Conservation (phyloP, 305 asterid genomes). For the Solanum hybrid region DNA sequence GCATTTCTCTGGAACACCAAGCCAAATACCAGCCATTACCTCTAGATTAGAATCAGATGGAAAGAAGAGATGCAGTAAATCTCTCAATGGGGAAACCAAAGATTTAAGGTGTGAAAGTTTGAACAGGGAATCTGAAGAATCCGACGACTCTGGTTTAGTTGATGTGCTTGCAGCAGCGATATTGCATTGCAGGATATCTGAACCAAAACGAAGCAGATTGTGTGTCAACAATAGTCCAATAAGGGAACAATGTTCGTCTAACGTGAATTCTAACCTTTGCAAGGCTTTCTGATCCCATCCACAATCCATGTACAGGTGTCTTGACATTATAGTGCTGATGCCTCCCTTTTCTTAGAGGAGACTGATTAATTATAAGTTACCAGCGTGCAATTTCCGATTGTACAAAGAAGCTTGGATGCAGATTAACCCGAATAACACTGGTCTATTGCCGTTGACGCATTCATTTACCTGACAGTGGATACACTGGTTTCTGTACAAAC, state of each 20-base stretch:
- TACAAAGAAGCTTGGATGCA: slow-evolving; percentile 1
- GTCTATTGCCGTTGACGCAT: neutral
- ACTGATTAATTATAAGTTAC: slow-evolving; percentile 2
- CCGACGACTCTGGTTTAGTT: slow-evolving; percentile 29
- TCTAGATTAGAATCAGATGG: slow-evolving; percentile 14
- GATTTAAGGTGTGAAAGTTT: slow-evolving; percentile 9
- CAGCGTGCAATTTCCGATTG: neutral
- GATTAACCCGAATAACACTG: neutral
- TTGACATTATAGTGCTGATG: neutral
- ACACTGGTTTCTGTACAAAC: neutral
- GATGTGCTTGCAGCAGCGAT: slow-evolving; percentile 40
- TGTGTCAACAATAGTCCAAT: slow-evolving; percentile 33
- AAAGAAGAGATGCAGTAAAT: neutral
- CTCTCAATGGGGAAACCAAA: neutral
- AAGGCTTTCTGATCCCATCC: slow-evolving; percentile 26
- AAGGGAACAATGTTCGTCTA: slow-evolving; percentile 40
- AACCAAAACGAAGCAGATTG: slow-evolving; percentile 36
- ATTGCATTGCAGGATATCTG: slow-evolving; percentile 36
- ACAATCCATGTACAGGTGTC: slow-evolving; percentile 10
- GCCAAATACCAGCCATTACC: slow-evolving; percentile 10
- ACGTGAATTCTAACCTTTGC: slow-evolving; percentile 35
- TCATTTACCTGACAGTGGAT: slow-evolving; percentile 4
- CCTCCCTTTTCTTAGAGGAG: neutral
- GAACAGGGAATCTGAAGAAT: slow-evolving; percentile 16
- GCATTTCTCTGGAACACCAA: slow-evolving; percentile 13